These are phyloP conservation scores for Candida sp. DNA, from an alignment of 1,139 yeast genomes.

Conservation along the genomic window DNA sequence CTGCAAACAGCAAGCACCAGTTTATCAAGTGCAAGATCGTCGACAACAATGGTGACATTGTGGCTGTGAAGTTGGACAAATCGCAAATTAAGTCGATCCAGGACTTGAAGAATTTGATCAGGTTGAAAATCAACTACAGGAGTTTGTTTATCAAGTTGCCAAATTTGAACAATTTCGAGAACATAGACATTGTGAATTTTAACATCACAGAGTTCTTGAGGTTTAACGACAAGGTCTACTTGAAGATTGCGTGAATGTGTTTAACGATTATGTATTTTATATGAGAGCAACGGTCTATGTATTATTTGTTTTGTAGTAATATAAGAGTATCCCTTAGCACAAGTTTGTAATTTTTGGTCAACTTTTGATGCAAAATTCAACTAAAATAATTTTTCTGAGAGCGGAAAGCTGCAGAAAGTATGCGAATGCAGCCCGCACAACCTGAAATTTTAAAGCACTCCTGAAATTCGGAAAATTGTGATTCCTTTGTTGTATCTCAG, in stretches of 20 bases:
- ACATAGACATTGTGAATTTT: conserved; percentile 29
- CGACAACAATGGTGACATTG: conserved; percentile 29
- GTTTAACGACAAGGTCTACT: conserved; percentile 14
- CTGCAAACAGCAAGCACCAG: conserved; percentile 12
- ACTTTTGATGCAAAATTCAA: neutral
- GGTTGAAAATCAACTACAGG: conserved; percentile 27
- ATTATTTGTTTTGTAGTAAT: neutral
- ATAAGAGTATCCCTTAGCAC: neutral
- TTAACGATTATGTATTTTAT: neutral
- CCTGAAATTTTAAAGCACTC: too few relatives aligned
- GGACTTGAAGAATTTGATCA: conserved; percentile 32
- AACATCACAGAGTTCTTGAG: conserved; percentile 26
- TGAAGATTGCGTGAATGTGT: conserved; percentile 7
- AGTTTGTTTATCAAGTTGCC: conserved; percentile 34
- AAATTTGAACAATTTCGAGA: conserved; percentile 25
- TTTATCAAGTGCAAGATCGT: conserved; percentile 32
- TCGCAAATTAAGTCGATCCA: conserved; percentile 25
- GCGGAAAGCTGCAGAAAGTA: neutral
- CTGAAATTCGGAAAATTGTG: too few relatives aligned
- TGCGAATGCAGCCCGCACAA: too few relatives aligned
- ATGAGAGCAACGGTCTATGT: neutral
- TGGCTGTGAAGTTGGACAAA: conserved; percentile 32
- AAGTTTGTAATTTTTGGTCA: neutral
- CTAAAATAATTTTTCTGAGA: too few relatives aligned
- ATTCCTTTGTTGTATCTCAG: too few relatives aligned